Conservation (phyloP, 2,329 filamentous ascomycete species). For the Nemania abortiva region DNA sequence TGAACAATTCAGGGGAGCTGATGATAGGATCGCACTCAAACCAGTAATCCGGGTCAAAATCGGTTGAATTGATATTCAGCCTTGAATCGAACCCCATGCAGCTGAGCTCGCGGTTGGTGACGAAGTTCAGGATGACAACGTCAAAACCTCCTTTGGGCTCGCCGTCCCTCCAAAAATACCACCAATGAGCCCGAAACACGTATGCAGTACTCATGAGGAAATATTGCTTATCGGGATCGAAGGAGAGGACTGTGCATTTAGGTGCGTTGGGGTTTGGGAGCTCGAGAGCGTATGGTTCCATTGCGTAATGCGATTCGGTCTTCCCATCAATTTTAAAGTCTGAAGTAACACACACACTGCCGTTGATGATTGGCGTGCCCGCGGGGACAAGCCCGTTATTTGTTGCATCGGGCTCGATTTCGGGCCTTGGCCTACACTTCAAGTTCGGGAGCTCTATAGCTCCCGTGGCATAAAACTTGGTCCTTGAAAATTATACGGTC, state of each 20-base stretch:
- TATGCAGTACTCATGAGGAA: constrained; percentile 10
- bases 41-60: constrained; percentile 18
- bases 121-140: constrained; percentile 4
- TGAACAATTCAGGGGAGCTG: constrained; percentile 1
- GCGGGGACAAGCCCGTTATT: neutral
- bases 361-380: constrained; percentile 15
- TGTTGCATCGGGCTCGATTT: constrained; percentile 15
- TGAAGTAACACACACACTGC: constrained; percentile 5
- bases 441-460: neutral
- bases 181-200: constrained; percentile 12
- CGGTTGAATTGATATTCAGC: constrained; percentile 10
- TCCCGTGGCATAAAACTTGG: constrained; percentile 6
- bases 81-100: constrained; percentile 12
- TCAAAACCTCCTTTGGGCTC: constrained; percentile 18
- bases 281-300: constrained; percentile 26
- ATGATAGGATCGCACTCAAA: constrained; percentile 9
- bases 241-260: constrained; percentile 20
- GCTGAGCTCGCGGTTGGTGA: constrained; percentile 1
- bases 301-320: constrained; percentile 8
- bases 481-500: neutral
- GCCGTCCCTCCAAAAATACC: constrained; percentile 24
- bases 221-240: constrained; percentile 14
- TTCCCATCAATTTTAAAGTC: constrained; percentile 2
- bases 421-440: constrained; percentile 8
- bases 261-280: constrained; percentile 23